These are phyloP conservation scores for Starmerella kuoi DNA, from an alignment of 805 yeast species.

Conservation along the genomic window DNA sequence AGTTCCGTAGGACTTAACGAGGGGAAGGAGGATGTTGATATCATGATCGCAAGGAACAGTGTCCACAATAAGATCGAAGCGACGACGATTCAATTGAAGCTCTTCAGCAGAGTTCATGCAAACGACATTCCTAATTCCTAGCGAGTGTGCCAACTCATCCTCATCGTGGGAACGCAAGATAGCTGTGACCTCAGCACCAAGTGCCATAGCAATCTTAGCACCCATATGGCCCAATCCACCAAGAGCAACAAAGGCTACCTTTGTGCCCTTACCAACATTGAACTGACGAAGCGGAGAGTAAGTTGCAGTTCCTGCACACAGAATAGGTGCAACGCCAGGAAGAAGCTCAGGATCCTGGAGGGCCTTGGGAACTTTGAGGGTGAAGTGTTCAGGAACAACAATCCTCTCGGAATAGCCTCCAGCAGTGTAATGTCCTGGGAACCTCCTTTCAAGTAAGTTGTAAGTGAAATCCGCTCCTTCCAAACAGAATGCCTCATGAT, in stretches of 20 bases:
- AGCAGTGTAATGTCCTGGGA: slow-evolving; percentile 49
- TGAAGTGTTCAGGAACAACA: slow-evolving; percentile 46
- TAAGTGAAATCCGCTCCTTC: slow-evolving; percentile 39
- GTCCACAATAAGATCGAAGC: slow-evolving; percentile 44
- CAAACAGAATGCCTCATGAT: slow-evolving; percentile 47
- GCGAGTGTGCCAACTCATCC: slow-evolving; percentile 40
- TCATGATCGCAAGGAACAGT: slow-evolving; percentile 40
- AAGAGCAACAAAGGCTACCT: slow-evolving; percentile 49
- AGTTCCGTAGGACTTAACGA: slow-evolving; percentile 45
- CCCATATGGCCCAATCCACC: slow-evolving; percentile 61
- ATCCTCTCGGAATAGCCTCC: slow-evolving; percentile 32
- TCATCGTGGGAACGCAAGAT: slow-evolving; percentile 42
- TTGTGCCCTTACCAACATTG: slow-evolving; percentile 38
- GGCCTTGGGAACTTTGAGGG: slow-evolving; percentile 48
- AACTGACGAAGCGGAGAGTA: slow-evolving; percentile 48
- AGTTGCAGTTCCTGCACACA: slow-evolving; percentile 69
- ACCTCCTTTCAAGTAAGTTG: slow-evolving; percentile 30
- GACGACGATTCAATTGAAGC: slow-evolving; percentile 25
- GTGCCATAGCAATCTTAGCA: slow-evolving; percentile 44
- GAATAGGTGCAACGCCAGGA: slow-evolving; percentile 53
- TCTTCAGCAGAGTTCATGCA: slow-evolving; percentile 37
- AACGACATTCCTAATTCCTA: slow-evolving; percentile 46
- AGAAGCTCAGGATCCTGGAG: slow-evolving; percentile 32
- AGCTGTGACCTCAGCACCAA: slow-evolving; percentile 51
- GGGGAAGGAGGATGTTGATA: slow-evolving; percentile 36